Conservation (phyloP, 2,329 filamentous ascomycete species). For the Cadophora sp. region DNA sequence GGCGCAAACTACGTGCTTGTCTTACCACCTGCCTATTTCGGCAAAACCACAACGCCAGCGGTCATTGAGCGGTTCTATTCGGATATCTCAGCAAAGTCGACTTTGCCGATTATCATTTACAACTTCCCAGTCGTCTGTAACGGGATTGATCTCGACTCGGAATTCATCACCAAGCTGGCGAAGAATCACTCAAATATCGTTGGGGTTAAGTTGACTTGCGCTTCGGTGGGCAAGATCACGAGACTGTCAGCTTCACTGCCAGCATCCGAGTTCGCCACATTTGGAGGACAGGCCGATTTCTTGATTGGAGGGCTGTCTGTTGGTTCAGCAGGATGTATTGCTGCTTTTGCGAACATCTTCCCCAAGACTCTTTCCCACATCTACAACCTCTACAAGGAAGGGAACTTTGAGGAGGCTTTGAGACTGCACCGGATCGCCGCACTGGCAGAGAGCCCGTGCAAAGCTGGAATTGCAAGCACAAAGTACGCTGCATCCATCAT, state of each 20-base stretch:
- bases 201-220: slow-evolving; percentile 62
- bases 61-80: slow-evolving; percentile 57
- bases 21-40: slow-evolving; percentile 58
- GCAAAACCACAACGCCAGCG: slow-evolving; percentile 54
- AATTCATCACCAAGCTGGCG: slow-evolving; percentile 55
- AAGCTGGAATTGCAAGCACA: slow-evolving; percentile 59
- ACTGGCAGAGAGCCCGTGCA: slow-evolving; percentile 58
- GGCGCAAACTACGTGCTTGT: slow-evolving; percentile 58
- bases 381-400: slow-evolving; percentile 56
- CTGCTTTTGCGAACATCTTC: slow-evolving; percentile 64
- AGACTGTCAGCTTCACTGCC: slow-evolving; percentile 54
- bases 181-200: slow-evolving; percentile 57
- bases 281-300: slow-evolving; percentile 66
- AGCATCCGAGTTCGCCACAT: slow-evolving; percentile 58
- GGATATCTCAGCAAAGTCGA: slow-evolving; percentile 50
- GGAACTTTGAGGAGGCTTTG: slow-evolving; percentile 57
- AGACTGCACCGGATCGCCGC: slow-evolving; percentile 58
- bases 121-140: slow-evolving; percentile 63
- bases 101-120: slow-evolving; percentile 57
- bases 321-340: slow-evolving; percentile 61
- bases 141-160: slow-evolving; percentile 61
- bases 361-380: slow-evolving; percentile 57
- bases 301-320: slow-evolving; percentile 59
- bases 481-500: slow-evolving; percentile 61
- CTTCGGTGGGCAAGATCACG: slow-evolving; percentile 60